phyloP scores from a whole-genome alignment of 495 filamentous ascomycete genomes.

The Daldinia grandis region DNA sequence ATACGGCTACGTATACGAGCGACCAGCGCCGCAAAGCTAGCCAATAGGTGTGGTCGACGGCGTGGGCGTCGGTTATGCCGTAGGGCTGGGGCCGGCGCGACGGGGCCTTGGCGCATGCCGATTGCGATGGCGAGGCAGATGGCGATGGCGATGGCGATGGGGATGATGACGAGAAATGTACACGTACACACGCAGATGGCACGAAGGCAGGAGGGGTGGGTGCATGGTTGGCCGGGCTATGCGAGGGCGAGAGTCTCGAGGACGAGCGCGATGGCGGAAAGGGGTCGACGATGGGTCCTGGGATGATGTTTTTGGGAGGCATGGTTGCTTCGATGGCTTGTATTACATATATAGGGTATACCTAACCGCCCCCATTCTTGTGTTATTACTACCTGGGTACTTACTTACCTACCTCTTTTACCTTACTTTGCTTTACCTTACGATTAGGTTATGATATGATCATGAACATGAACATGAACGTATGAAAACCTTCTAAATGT shows the following conservation, averaged over 20 bases:
- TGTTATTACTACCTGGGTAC: constrained; percentile 1
- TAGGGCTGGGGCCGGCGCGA: constrained; percentile 11
- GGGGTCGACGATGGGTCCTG: neutral
- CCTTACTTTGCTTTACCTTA: neutral
- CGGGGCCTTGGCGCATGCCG: no score
- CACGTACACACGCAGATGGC: neutral
- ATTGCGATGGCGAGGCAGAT: no score
- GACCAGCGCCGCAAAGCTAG: constrained; percentile 34
- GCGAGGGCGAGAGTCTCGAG: neutral
- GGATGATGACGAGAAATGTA: neutral
- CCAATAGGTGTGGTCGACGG: constrained; percentile 28
- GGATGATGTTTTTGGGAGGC: constrained; percentile 17
- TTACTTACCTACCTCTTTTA: neutral
- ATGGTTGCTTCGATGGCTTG: constrained; percentile 21
- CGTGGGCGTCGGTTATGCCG: constrained; percentile 21
- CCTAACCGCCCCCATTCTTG: neutral
- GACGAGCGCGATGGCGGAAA: neutral
- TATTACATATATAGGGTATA: constrained; percentile 28
- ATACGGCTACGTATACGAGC: neutral
- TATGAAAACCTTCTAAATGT: neutral
- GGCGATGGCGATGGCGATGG: no score
- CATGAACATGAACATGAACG: neutral
- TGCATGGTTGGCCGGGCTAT: neutral
- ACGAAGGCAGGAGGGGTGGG: neutral
- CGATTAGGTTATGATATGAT: neutral